These are phyloP conservation scores for Lactarius evosmus DNA, from an alignment of 768 basidiomycete genomes.

Conservation along the genomic window DNA sequence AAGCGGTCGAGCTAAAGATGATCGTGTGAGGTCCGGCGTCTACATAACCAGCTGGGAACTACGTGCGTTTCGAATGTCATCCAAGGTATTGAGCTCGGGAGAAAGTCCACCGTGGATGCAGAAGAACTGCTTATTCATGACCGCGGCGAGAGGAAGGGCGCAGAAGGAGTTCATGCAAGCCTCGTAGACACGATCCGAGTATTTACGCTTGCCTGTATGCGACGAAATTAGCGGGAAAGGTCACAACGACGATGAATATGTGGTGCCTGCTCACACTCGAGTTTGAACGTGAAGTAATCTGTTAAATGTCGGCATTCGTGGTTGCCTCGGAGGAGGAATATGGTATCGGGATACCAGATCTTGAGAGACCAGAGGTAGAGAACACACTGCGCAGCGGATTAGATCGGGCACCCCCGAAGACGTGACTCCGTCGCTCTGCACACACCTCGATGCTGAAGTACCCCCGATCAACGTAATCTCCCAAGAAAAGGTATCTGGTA, in stretches of 20 bases:
- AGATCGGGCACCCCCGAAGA: constrained; percentile 20
- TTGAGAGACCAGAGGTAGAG: constrained; percentile 97
- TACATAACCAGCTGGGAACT: not conserved
- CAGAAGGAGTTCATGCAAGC: constrained; percentile 99
- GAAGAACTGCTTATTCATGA: constrained; percentile 99
- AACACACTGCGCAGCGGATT: constrained; percentile 64
- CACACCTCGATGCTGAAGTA: constrained; percentile 72
- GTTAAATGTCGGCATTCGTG: constrained; percentile 99
- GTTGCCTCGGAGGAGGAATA: constrained; percentile 95
- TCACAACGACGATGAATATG: not conserved
- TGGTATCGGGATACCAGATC: constrained; percentile 98
- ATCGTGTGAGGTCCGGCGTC: constrained; percentile 8
- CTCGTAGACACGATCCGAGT: constrained; percentile 94
- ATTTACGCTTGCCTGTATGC: constrained; percentile 90
- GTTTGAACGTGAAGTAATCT: constrained; percentile 98
- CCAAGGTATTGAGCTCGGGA: constrained; percentile 91
- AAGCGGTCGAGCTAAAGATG: constrained; percentile 84
- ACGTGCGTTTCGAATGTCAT: constrained; percentile 85
- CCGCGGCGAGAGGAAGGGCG: constrained; percentile 86
- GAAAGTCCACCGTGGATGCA: constrained; percentile 98
- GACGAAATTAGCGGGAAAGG: not conserved
- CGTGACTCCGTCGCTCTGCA: constrained; percentile 2
- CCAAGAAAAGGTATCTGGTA: constrained; percentile 70
- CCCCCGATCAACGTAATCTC: constrained; percentile 73
- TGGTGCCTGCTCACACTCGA: constrained; percentile 70